phyloP scores from a whole-genome alignment of 768 basidiomycete genomes.

The Gloeopeniophorella convolvens region DNA sequence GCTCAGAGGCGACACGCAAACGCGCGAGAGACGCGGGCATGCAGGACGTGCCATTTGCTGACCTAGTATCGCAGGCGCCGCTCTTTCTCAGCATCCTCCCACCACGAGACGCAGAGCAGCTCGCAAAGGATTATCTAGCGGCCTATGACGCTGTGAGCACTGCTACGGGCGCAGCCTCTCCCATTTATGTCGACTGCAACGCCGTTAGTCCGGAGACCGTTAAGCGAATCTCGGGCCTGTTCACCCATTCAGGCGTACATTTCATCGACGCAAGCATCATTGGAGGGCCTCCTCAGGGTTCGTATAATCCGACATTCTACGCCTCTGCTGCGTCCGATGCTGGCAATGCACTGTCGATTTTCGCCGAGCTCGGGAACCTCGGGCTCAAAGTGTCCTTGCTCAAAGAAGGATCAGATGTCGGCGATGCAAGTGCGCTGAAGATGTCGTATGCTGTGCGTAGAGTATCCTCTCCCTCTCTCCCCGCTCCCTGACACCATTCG shows the following conservation, averaged over 20 bases:
- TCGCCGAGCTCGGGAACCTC: conserved; percentile 35
- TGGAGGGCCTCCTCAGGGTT: conserved; percentile 45
- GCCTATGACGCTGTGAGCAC: conserved; percentile 22
- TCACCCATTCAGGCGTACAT: conserved; percentile 32
- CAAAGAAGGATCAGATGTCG: conserved; percentile 41
- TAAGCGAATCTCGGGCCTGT: conserved; percentile 40
- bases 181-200: conserved; percentile 51
- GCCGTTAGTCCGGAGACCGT: conserved; percentile 48
- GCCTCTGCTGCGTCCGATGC: conserved; percentile 37
- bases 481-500: not conserved
- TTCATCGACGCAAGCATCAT: conserved; percentile 56
- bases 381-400: conserved; percentile 43
- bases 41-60: conserved; percentile 33
- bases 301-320: conserved; percentile 50
- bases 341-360: conserved; percentile 31
- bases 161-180: not conserved
- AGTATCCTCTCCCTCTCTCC: not conserved
- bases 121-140: conserved; percentile 36
- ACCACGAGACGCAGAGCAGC: conserved; percentile 42
- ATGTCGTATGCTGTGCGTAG: conserved; percentile 54
- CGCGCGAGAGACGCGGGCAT: conserved; percentile 48
- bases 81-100: conserved; percentile 55
- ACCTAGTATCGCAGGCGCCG: conserved; percentile 33
- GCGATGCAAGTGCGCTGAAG: conserved; percentile 57
- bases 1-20: conserved; percentile 43